Percentiles rank a stretch among this genome's conserved stretches.
These are phyloP conservation scores for Fusarium chuoi DNA, from an alignment of 2,329 filamentous ascomycete genomes.

Conservation along the genomic window DNA sequence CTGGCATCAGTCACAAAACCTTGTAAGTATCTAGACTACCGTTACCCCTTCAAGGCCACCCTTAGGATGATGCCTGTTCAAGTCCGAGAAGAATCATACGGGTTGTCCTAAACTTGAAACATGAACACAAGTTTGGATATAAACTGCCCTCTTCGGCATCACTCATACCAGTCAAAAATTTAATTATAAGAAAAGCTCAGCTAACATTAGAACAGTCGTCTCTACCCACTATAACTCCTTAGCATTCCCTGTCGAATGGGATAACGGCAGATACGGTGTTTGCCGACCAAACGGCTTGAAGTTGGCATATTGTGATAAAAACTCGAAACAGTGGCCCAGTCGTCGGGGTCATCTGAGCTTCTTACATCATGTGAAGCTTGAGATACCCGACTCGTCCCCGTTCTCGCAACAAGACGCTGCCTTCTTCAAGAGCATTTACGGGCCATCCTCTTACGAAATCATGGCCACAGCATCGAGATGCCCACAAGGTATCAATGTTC, in stretches of 20 bases:
- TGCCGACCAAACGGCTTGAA: constrained; percentile 40
- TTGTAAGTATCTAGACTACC: constrained; percentile 37
- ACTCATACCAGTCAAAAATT: not conserved
- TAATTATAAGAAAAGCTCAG: not conserved
- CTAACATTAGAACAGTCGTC: constrained; percentile 34
- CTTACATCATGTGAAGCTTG: constrained; percentile 35
- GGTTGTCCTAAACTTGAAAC: not conserved
- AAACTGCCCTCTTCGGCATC: not conserved
- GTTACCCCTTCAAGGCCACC: too few species aligned
- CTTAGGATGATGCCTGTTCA: not conserved
- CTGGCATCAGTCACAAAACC: constrained; percentile 46
- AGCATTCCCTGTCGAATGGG: constrained; percentile 45
- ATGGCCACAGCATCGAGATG: constrained; percentile 62
- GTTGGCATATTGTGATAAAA: constrained; percentile 30
- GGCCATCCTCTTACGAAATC: constrained; percentile 64
- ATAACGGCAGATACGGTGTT: constrained; percentile 38
- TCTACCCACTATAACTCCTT: constrained; percentile 43
- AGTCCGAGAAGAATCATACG: not conserved
- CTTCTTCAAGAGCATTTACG: constrained; percentile 39
- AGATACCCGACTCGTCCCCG: constrained; percentile 29
- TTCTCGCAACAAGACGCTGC: constrained; percentile 32
- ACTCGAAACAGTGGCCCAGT: constrained; percentile 32
- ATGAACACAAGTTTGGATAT: not conserved
- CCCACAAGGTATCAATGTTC: constrained; percentile 57
- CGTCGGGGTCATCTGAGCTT: constrained; percentile 31